phyloP scores from a whole-genome alignment of 2,329 filamentous ascomycete genomes.

The Diaporthe citriasiana region DNA sequence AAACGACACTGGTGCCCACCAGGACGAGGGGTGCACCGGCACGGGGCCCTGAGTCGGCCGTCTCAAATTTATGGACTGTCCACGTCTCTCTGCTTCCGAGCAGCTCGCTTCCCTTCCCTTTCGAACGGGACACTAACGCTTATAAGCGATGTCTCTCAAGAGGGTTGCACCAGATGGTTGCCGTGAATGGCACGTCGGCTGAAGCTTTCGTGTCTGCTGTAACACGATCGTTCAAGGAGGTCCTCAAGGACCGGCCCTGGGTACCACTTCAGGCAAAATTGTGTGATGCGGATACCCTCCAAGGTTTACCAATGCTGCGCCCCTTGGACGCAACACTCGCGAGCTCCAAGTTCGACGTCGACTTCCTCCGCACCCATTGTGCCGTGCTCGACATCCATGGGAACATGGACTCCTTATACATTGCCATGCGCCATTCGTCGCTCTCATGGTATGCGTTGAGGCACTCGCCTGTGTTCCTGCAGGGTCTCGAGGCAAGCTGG shows the following conservation, averaged over 20 bases:
- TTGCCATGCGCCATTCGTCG: conserved; percentile 67
- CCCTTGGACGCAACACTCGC: conserved; percentile 62
- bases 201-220: conserved; percentile 65
- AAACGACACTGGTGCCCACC: conserved; percentile 3
- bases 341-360: conserved; percentile 60
- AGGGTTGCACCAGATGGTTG: conserved; percentile 70
- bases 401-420: conserved; percentile 71
- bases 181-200: conserved; percentile 63
- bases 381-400: conserved; percentile 68
- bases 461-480: conserved; percentile 61
- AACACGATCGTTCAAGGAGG: conserved; percentile 61
- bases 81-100: conserved; percentile 72
- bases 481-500: conserved; percentile 70
- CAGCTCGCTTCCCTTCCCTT: conserved; percentile 68
- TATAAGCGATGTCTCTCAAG: conserved; percentile 74
- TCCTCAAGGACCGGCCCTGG: conserved; percentile 67
- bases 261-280: conserved; percentile 71
- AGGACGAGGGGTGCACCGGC: conserved; percentile 46
- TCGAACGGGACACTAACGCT: conserved; percentile 72
- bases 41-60: conserved; percentile 44
- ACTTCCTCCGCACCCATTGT: conserved; percentile 67
- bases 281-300: conserved; percentile 67
- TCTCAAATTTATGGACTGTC: conserved; percentile 66
- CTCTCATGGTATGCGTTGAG: conserved; percentile 70
- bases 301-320: conserved; percentile 72